Conservation (phyloP, 2,329 filamentous ascomycete genomes). For the Diaporthe destruens region DNA sequence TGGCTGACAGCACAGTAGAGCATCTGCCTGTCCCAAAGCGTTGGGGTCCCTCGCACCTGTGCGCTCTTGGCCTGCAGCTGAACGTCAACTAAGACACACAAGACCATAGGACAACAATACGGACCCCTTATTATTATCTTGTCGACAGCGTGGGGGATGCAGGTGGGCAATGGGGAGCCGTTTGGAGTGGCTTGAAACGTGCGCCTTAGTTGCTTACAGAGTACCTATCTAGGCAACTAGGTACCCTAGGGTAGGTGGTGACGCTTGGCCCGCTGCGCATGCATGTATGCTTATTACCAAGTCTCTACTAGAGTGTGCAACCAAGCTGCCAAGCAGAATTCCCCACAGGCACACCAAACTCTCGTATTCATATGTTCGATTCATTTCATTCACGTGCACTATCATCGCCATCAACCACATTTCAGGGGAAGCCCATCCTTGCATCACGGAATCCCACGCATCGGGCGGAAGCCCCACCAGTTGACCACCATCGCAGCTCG, state of each 20-base stretch:
- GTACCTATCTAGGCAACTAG: too few species aligned
- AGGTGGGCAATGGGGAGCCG: not conserved
- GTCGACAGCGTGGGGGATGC: too few species aligned
- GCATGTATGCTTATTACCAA: not conserved
- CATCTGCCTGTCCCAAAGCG: slow-evolving; percentile 26
- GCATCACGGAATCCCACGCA: not conserved
- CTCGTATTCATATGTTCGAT: slow-evolving; percentile 21
- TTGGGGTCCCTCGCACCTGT: slow-evolving; percentile 21
- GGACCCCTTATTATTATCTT: not conserved
- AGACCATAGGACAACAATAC: too few species aligned
- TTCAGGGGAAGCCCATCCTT: not conserved
- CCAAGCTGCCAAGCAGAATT: not conserved
- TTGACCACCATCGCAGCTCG: not conserved
- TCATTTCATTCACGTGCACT: not conserved
- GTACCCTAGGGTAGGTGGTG: too few species aligned
- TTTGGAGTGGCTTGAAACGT: slow-evolving; percentile 27
- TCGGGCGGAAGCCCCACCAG: too few species aligned
- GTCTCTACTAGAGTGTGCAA: too few species aligned
- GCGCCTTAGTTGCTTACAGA: too few species aligned
- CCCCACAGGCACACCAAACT: slow-evolving; percentile 6
- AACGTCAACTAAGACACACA: too few species aligned
- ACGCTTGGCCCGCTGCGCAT: slow-evolving; percentile 1
- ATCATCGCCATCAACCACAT: too few species aligned
- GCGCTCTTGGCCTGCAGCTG: slow-evolving; percentile 24
- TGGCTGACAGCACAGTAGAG: not conserved